phyloP scores from a whole-genome alignment of 1,284 basidiomycete species.

The Marasmius tenuissimus region DNA sequence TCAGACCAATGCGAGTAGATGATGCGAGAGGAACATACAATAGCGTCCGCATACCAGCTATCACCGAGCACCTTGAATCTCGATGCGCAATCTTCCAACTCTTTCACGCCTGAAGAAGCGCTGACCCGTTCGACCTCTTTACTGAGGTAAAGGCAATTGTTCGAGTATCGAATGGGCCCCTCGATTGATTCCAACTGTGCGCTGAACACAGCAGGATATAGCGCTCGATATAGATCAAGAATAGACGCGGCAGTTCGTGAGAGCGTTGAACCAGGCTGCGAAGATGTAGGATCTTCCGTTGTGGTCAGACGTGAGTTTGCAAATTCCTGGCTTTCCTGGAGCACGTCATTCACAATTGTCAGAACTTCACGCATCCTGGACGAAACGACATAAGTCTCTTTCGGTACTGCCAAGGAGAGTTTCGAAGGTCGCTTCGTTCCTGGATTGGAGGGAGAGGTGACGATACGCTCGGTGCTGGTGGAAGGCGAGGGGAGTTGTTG shows the following conservation, averaged over 20 bases:
- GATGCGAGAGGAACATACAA: constrained; percentile 45
- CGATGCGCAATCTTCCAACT: constrained; percentile 42
- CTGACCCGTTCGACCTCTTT: constrained; percentile 45
- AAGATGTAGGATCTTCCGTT: constrained; percentile 25
- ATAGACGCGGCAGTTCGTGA: constrained; percentile 64
- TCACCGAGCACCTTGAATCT: constrained; percentile 55
- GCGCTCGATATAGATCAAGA: constrained; percentile 80
- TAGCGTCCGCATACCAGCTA: constrained; percentile 65
- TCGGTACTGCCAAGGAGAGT: constrained; percentile 28
- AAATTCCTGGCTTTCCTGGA: constrained; percentile 61
- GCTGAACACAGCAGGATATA: constrained; percentile 75
- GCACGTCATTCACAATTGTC: constrained; percentile 55
- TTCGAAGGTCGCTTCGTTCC: constrained; percentile 15
- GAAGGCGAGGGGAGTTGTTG: constrained; percentile 12
- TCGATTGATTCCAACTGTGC: constrained; percentile 54
- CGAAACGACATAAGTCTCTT: constrained; percentile 62
- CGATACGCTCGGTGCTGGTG: constrained; percentile 17
- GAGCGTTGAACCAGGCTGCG: constrained; percentile 51
- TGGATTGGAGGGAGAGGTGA: constrained; percentile 11
- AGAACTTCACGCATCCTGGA: constrained; percentile 55
- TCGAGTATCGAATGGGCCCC: constrained; percentile 78
- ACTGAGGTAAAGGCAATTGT: constrained; percentile 79
- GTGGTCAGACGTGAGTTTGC: constrained; percentile 53
- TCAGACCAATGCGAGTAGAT: background rate
- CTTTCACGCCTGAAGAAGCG: constrained; percentile 20